A percentile compares a stretch with the other conserved stretches of the same genome.
Conservation (phyloP, 176 grass and related monocot species). For the Typha latifolia region DNA sequence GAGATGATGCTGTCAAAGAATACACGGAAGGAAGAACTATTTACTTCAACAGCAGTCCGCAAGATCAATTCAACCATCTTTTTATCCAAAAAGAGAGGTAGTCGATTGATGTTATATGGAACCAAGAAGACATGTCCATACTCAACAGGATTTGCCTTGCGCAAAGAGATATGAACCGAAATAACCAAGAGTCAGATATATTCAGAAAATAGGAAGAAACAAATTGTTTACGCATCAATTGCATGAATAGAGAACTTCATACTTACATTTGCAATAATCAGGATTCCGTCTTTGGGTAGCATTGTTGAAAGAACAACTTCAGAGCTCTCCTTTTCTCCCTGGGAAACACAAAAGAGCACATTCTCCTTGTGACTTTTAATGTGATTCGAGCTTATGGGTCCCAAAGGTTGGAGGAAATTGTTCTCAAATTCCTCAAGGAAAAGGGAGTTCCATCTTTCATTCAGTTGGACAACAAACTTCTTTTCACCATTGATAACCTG, state of each 20-base stretch:
- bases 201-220: not conserved
- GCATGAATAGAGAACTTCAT: not conserved
- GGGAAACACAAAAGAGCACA: constrained; percentile 46
- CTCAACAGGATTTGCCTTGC: constrained; percentile 55
- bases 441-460: constrained; percentile 48
- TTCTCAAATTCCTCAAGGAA: constrained; percentile 24
- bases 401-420: constrained; percentile 12
- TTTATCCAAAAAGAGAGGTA: constrained; percentile 36
- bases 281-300: constrained; percentile 38
- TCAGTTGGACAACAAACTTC: constrained; percentile 55
- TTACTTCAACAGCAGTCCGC: constrained; percentile 48
- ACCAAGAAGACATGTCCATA: constrained; percentile 61
- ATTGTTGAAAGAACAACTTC: constrained; percentile 37
- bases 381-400: constrained; percentile 21
- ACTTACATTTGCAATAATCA: constrained; percentile 60
- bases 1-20: constrained; percentile 35
- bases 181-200: constrained; percentile 15
- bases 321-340: constrained; percentile 48
- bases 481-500: constrained; percentile 44
- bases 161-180: constrained; percentile 2
- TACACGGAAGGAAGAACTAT: constrained; percentile 39
- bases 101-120: constrained; percentile 20
- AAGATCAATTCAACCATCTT: constrained; percentile 35
- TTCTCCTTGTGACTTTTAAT: constrained; percentile 27
- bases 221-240: not conserved